Percentiles rank a stretch among this genome's conserved stretches.
Evolutionary conservation across 768 basidiomycete genomes (phyloP).

Genomic region (Panellus pusillus): DNA sequence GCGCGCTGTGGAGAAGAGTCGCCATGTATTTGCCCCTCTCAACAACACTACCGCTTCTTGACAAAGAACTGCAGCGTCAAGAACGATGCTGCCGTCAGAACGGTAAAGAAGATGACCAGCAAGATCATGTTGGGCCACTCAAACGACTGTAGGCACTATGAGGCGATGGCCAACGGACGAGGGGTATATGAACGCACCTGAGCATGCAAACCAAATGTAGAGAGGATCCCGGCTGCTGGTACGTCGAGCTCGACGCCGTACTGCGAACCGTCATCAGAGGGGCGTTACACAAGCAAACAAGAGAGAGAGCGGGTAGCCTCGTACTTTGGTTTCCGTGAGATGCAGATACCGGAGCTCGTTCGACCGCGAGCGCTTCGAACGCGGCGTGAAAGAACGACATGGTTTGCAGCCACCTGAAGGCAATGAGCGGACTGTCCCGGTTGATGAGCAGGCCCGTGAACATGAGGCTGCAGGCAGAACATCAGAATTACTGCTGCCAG

Average conservation of each 20-base stretch:
- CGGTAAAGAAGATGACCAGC: constrained; percentile 80
- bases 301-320: constrained; percentile 24
- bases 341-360: too few relatives aligned
- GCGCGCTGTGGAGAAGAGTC: constrained; percentile 6
- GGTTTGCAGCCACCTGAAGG: too few relatives aligned
- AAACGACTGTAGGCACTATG: constrained; percentile 62
- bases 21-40: too few relatives aligned
- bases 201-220: constrained; percentile 88
- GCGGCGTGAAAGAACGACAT: too few relatives aligned
- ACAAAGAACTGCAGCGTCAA: constrained; percentile 83
- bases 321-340: constrained; percentile 88
- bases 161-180: too few relatives aligned
- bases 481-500: background rate
- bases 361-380: too few relatives aligned
- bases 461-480: too few relatives aligned
- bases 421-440: too few relatives aligned
- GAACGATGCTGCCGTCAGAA: constrained; percentile 76
- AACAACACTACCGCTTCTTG: constrained; percentile 50
- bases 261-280: constrained; percentile 38
- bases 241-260: constrained; percentile 97
- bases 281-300: background rate
- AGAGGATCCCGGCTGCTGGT: constrained; percentile 93
- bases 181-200: constrained; percentile 52
- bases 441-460: too few relatives aligned
- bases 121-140: constrained; percentile 96